Base-by-base conservation (phyloP, 192 early-diverging fungal genomes). In the Lobosporangium transversale region DNA sequence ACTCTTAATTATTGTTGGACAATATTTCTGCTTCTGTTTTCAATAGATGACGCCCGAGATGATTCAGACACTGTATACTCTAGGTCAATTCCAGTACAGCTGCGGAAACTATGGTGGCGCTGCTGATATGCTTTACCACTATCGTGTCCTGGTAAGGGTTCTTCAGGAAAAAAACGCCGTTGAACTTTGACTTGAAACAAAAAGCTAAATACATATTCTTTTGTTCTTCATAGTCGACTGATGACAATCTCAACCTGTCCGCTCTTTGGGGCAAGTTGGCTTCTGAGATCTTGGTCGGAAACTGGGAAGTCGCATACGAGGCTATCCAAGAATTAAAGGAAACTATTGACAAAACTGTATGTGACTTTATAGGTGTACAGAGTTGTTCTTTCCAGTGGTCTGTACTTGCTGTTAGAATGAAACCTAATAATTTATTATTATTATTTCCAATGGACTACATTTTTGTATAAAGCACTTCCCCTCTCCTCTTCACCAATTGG, bases 231-330 rank as follows among this genome's bases (percentile, higher is more conserved):
- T 80, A 94, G 92, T 94, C 94, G 20, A 95, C 93, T 23, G 95
- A 98, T 80, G 69, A 84, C 52, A 93, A 94, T 59, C 88, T 88
- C 31, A 94, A 89, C 60, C 76, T 95, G 35, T 92, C 87, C 49
- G 95, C 97, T 30, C 84, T 95, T 62, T 98, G 97, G 97, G 97
- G 97, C 66, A 98, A 98, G 80, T 89, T 98, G 54, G 95, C 94
- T 14, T 90, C 93, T 24, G 97, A 98, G 66, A 98, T 98, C 63
- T 85, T 98, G 68, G 87, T 90, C 47, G 89, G 90, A 73, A 96
- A 97, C 89, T 97, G 94, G 95, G 95, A 98, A 49, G 86, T 85
- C 27, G 96, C 96, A 21, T 88, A 90, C 43, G 95, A 96, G 60
- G 97, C 98, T 71, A 83, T 98, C 58, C 85, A 88, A 75, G 91